These are phyloP conservation scores for Anthracocystis walkeri DNA, from an alignment of 1,284 basidiomycete genomes.

Conservation along the genomic window DNA sequence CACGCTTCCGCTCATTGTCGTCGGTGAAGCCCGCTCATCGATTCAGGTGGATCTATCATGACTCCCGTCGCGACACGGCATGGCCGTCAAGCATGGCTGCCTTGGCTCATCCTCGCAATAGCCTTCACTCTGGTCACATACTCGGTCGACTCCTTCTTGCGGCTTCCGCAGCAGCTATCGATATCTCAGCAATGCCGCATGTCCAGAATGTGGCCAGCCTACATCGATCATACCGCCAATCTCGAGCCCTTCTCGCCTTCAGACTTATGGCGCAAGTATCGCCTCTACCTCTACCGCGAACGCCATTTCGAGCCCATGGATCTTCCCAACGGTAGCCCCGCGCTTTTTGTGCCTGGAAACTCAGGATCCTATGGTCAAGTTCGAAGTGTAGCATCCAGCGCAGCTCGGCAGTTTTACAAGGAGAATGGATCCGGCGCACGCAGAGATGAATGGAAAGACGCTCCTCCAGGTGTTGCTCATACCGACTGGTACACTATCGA, in stretches of 20 bases:
- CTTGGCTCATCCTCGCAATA: constrained; percentile 33
- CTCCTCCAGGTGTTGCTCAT: constrained; percentile 32
- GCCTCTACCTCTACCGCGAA: constrained; percentile 90
- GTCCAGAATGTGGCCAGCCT: constrained; percentile 96
- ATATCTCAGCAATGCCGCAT: constrained; percentile 80
- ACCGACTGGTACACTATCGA: constrained; percentile 75
- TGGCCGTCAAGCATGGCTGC: constrained; percentile 21
- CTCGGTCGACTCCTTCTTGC: constrained; percentile 44
- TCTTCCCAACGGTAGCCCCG: constrained; percentile 73
- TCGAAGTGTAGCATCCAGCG: constrained; percentile 92
- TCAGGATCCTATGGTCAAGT: constrained; percentile 95
- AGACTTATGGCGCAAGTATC: constrained; percentile 80
- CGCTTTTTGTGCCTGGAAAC: constrained; percentile 96
- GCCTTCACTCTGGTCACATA: constrained; percentile 22
- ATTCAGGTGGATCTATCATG: background rate
- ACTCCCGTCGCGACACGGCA: background rate
- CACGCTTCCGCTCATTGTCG: background rate
- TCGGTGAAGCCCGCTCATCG: background rate
- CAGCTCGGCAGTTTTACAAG: constrained; percentile 81
- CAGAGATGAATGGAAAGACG: constrained; percentile 51
- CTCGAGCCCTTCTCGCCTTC: constrained; percentile 75
- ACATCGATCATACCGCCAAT: constrained; percentile 73
- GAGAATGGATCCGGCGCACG: constrained; percentile 70
- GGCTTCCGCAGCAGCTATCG: constrained; percentile 46
- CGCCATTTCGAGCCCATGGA: constrained; percentile 30